Base-by-base conservation (phyloP, 2,329 filamentous ascomycete genomes). In the Leptodontidium sp. region DNA sequence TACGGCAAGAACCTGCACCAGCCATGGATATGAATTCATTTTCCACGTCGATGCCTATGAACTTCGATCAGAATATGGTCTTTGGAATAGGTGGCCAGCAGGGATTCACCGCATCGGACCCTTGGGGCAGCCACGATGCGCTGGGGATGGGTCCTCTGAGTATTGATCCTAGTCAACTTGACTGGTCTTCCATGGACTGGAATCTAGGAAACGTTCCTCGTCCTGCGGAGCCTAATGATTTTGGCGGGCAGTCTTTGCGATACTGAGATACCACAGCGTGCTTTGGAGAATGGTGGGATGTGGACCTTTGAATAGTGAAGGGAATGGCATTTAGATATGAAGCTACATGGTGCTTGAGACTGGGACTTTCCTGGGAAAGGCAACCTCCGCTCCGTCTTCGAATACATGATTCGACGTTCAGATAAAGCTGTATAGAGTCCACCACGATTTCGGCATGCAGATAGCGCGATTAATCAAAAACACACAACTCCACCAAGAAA, bases 181-280 rank as follows among this genome's bases (percentile, higher is more conserved):
- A 78, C 61, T 79, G 75, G 76, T 61, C 71, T 24, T 67, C 70
- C 29, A 76, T 77, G 70, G 73, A 77, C 45, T 79, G 77, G 77
- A 71, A 67, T 66, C 67, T 72, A 50, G 67, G 63, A 49, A n/a
- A 7, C 26, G 15, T 21, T 2, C 57, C 38, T 59, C 57, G 12
- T 24, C 11, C 21, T 7, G 21, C 9, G 4, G 38, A 43, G 4
- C 9, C 57, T 8, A 59, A 43, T 59, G 35, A 59, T 59, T 11
- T 43, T 17, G 11, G 55, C 24, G 35, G 57, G 21, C 35, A 59
- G 12, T 26, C 57, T 40, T 12, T 43, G 38, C 57, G 21, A 4
- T 59, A 26, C 12, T 26, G 38, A 59, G 6, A n/a, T 35, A 29
- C 26, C 35, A 45, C 5, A 17, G 21, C 21, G 14, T 8, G n/a